Conservation (phyloP, 306 rosid genomes). For the Cucurbita pepo region DNA sequence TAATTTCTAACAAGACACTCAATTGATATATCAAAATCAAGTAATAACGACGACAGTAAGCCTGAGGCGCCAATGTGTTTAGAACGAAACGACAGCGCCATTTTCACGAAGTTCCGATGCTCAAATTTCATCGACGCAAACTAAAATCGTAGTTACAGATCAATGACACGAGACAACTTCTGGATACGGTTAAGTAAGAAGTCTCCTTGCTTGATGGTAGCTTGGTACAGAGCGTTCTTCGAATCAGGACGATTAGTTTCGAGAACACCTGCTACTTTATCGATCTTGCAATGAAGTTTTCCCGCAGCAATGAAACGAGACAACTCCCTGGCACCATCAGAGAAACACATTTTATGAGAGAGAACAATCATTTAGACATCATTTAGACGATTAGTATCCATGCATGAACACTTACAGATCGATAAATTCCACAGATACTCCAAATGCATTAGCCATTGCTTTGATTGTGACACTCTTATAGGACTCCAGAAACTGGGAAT, state of each 20-base stretch:
- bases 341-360: not conserved
- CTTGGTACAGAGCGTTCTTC: slow-evolving; percentile 88
- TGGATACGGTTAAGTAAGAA: slow-evolving; percentile 83
- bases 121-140: slow-evolving; percentile 1
- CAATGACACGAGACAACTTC: slow-evolving; percentile 85
- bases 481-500: slow-evolving; percentile 91
- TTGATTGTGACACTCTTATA: slow-evolving; percentile 92
- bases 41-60: not conserved
- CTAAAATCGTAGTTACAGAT: slow-evolving; percentile 24
- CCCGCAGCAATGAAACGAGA: slow-evolving; percentile 94
- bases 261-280: slow-evolving; percentile 86
- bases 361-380: not conserved
- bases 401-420: slow-evolving; percentile 50
- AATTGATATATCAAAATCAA: not conserved
- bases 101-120: not conserved
- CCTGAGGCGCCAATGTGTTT: not conserved
- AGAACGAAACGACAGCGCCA: not conserved
- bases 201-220: slow-evolving; percentile 98
- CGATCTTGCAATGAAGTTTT: slow-evolving; percentile 95
- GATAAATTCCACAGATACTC: slow-evolving; percentile 84
- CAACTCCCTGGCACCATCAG: slow-evolving; percentile 59
- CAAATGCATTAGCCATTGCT: slow-evolving; percentile 98
- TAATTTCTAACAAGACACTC: not conserved
- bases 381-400: not conserved
- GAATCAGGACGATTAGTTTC: slow-evolving; percentile 95